phyloP scores from a whole-genome alignment of 495 filamentous ascomycete species.

The Cercophora newfieldiana region DNA sequence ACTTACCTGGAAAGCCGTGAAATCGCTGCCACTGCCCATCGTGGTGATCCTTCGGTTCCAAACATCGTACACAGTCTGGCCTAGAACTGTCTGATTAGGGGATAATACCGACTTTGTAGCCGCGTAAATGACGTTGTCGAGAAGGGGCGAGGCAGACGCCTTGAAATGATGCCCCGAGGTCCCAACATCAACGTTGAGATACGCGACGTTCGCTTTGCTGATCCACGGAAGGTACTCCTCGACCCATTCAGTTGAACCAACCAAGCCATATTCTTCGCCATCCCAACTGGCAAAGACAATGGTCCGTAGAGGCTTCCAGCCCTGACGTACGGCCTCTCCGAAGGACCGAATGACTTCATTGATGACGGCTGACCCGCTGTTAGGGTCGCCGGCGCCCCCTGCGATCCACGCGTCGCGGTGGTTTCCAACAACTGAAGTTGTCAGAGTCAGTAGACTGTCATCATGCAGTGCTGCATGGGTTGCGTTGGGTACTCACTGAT shows the following conservation, averaged over 20 bases:
- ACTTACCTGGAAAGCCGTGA: constrained; percentile 94
- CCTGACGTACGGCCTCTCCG: constrained; percentile 70
- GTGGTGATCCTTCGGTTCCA: constrained; percentile 69
- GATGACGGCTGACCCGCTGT: constrained; percentile 85
- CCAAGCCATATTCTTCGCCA: constrained; percentile 86
- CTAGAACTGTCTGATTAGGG: constrained; percentile 77
- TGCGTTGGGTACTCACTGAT: constrained; percentile 27
- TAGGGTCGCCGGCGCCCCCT: constrained; percentile 84
- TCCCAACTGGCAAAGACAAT: constrained; percentile 97
- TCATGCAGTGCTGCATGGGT: background rate
- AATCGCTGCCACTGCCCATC: constrained; percentile 83
- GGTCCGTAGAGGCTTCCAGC: constrained; percentile 88
- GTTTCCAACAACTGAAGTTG: constrained; percentile 71
- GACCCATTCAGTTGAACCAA: constrained; percentile 94
- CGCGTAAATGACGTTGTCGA: constrained; percentile 74
- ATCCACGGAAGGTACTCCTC: constrained; percentile 93
- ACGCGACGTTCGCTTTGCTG: constrained; percentile 72
- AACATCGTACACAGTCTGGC: constrained; percentile 71
- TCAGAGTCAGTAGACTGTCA: background rate
- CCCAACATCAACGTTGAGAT: constrained; percentile 86
- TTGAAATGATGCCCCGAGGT: constrained; percentile 69
- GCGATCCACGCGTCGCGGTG: constrained; percentile 95
- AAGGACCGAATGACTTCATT: constrained; percentile 84
- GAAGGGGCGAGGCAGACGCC: constrained; percentile 72
- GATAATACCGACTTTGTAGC: constrained; percentile 70